Base-by-base conservation (phyloP, 345 rosid species). In the Citrus reticulata region DNA sequence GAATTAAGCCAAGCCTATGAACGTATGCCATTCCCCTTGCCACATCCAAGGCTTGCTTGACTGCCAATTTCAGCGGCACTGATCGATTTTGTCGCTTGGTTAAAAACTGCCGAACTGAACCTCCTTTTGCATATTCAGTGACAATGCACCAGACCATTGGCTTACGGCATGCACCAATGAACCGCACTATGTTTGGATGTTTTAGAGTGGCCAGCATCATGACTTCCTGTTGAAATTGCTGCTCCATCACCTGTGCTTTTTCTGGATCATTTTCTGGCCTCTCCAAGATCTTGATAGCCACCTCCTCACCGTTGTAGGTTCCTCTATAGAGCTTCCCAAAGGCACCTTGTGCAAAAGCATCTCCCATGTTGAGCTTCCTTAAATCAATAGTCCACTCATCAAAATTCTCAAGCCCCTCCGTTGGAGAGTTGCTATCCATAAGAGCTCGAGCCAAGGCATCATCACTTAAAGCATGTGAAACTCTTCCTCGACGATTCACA, bases 81-180 rank as follows among this genome's bases (percentile, higher is more conserved):
- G 87, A 61, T 25, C 85, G 77, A 61, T 80, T 80, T 16, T 82
- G 85, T 60, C 87, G 73, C 61, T 67, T 86, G 46, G 72, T 80
- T 16, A 86, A 74, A 70, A 84, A 86, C 77, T 86, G 85, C 64
- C 85, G 72, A 55, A 84, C 85, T 8, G 89, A 86, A 25, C 89
- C 89, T 20, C 89, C 87, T 54, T 84, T 82, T 30, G 87, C 89
- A 78, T 86, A 86, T 40, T 86, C 89, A 1, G 89, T 86, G 25
- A 86, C 89, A 20, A 86, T 86, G 84, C 89, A 86, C 89, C 89
- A 86, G 6, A 86, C 87, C 75, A 80, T 77, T 11, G 87, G 87
- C 73, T 86, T 86, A 30, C 83, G 75, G 70, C 89, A 86, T 13
- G 76, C 87, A 55, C 89, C 89, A n/a, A 84, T 84, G 32, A 86